A percentile compares a stretch with the other conserved stretches of the same genome.
Evolutionary conservation across 1,139 yeast species (phyloP).

Genomic region (Lodderomyces jiufengensis): DNA sequence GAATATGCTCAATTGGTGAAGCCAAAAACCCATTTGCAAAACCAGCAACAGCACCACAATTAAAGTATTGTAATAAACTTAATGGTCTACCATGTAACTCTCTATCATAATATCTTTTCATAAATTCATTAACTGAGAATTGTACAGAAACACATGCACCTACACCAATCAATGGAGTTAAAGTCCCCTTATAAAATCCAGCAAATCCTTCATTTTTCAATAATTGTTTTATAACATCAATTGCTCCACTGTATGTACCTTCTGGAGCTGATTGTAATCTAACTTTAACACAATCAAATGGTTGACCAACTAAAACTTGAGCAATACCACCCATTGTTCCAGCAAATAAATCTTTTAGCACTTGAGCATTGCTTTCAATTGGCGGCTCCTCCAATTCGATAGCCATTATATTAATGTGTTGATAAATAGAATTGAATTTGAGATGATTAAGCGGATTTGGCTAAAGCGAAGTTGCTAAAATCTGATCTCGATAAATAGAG

Average conservation of each 20-base stretch:
- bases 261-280: slow-evolving; percentile 82
- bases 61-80: slow-evolving; percentile 58
- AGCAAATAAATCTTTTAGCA: slow-evolving; percentile 75
- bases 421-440: no score
- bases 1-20: slow-evolving; percentile 87
- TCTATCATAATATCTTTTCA: slow-evolving; percentile 70
- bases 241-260: slow-evolving; percentile 70
- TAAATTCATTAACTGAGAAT: slow-evolving; percentile 83
- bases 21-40: slow-evolving; percentile 84
- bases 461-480: no score
- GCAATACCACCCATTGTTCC: slow-evolving; percentile 95
- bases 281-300: slow-evolving; percentile 92
- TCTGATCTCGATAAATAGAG: no score
- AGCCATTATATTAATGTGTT: slow-evolving; percentile 23
- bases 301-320: slow-evolving; percentile 94
- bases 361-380: slow-evolving; percentile 46
- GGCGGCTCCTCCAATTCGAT: slow-evolving; percentile 49
- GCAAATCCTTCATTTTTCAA: slow-evolving; percentile 69
- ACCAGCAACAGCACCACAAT: slow-evolving; percentile 86
- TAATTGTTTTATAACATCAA: slow-evolving; percentile 71
- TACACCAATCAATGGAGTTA: slow-evolving; percentile 81
- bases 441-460: no score
- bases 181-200: slow-evolving; percentile 88
- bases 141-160: slow-evolving; percentile 90
- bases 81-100: slow-evolving; percentile 39